Evolutionary conservation across 1,139 yeast genomes (phyloP).

Genomic region (Saccharomyces hybrid): DNA sequence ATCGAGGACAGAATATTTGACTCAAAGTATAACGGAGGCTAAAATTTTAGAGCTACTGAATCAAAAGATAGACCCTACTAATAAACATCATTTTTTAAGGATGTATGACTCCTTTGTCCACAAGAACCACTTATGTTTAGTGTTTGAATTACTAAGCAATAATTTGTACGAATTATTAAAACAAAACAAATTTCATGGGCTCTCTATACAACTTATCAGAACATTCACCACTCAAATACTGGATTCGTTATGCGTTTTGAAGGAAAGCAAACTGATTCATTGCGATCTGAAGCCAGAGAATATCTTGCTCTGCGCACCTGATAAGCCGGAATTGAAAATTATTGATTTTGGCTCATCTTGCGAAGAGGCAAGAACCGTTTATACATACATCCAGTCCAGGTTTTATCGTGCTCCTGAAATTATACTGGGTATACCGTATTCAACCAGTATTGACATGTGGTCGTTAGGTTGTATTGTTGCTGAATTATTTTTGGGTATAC

Average conservation of each 20-base stretch:
- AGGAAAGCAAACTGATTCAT: constrained; percentile 79
- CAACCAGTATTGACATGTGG: constrained; percentile 97
- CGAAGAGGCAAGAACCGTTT: constrained; percentile 79
- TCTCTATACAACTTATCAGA: constrained; percentile 71
- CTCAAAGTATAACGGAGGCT: constrained; percentile 88
- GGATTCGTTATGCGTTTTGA: constrained; percentile 71
- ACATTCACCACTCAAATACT: constrained; percentile 72
- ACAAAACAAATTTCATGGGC: constrained; percentile 90
- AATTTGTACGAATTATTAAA: constrained; percentile 84
- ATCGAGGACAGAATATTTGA: constrained; percentile 83
- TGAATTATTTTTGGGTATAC: constrained; percentile 85
- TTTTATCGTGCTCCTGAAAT: constrained; percentile 97
- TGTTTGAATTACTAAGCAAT: constrained; percentile 80
- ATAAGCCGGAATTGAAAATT: constrained; percentile 80
- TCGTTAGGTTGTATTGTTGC: constrained; percentile 95
- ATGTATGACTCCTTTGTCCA: constrained; percentile 86
- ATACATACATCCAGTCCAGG: constrained; percentile 91
- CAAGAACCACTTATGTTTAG: constrained; percentile 85
- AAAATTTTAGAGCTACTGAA: constrained; percentile 76
- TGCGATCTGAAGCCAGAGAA: constrained; percentile 97
- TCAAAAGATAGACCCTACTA: constrained; percentile 57
- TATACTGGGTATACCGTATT: constrained; percentile 79
- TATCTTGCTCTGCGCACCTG: constrained; percentile 71
- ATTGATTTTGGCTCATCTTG: constrained; percentile 98
- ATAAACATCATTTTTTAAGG: constrained; percentile 66